Evolutionary conservation across 148 eudicot genomes (phyloP), one percentile per base, ranked within the genome.

Genomic region (Rhododendron ovatum): DNA sequence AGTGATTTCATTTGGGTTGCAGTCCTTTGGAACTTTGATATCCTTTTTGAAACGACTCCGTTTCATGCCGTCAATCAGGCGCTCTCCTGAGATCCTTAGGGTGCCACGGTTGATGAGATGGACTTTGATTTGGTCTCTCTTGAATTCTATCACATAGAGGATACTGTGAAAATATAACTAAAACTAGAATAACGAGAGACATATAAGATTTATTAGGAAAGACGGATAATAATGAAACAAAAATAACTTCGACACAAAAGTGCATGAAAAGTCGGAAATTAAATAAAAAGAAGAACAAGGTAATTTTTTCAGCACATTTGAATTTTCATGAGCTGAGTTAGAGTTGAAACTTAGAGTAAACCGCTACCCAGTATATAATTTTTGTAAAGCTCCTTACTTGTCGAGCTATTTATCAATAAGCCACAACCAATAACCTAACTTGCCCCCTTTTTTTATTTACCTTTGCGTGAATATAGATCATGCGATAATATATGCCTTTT

Each of bases 71-170:
- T 89, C 92, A 5, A 87, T 2, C 30, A 84, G 89, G 37, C 89
- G 88, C 50, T 91, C 97, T 83, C 96, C 98, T 3, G 89, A 88
- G 22, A 95, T 91, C 86, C 89, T 93, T 15, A 95, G 88, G 86
- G 73, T 86, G 41, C 95, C 93, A 5, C 15, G 80, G 74, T 87
- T 88, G 88, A 79, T 93, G 35, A 93, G 76, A 75, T 87, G 91
- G 17, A 94, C 95, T 85, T 80, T 90, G 78, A 95, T 76, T 67
- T 95, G 94, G 35, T 95, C 93, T 87, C 87, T 95, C 84, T 90
- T 93, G 91, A 95, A 95, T 7, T 88, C 96, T 94, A 78, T 50
- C 18, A 73, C 67, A 50, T 5, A 55, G 6, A 55, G 61, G 61
- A 17, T 55, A 55, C 17, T 55, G 61, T 15, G 20, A 55, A 55